Conservation (phyloP, 352 stramenopile species). For the Globisporangium radiosum region DNA sequence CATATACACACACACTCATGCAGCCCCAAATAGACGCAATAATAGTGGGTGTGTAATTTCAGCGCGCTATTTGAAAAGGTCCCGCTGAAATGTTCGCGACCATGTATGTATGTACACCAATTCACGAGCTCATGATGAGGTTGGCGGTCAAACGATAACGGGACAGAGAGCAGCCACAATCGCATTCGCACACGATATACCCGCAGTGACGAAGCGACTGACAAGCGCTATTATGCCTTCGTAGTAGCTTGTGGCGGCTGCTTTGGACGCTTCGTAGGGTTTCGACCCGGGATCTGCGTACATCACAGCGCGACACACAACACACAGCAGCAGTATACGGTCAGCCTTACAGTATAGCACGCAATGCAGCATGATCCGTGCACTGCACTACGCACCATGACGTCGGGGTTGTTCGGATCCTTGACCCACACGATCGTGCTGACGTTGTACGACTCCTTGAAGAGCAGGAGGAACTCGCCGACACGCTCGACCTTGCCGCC, state of each 20-base stretch:
- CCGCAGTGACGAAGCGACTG: too few species aligned
- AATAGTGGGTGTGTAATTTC: too few species aligned
- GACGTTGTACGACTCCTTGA: conserved; percentile 80
- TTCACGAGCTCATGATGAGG: too few species aligned
- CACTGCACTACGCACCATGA: conserved; percentile 29
- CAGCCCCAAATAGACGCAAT: too few species aligned
- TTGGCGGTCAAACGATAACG: too few species aligned
- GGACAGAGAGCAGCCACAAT: too few species aligned
- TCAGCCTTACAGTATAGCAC: not conserved
- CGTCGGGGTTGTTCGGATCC: conserved; percentile 64
- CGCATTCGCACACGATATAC: too few species aligned
- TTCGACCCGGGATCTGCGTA: conserved; percentile 46
- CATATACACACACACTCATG: too few species aligned
- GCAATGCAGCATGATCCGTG: not conserved
- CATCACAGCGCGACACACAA: not conserved
- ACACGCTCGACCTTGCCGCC: conserved; percentile 78
- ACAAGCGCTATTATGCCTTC: not conserved
- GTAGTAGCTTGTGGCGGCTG: not conserved
- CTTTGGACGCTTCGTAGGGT: conserved; percentile 52
- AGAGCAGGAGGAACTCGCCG: conserved; percentile 81
- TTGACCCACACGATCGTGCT: conserved; percentile 82
- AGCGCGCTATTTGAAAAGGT: too few species aligned
- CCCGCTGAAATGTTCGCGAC: too few species aligned
- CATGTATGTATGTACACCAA: too few species aligned
- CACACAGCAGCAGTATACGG: not conserved